phyloP scores from a whole-genome alignment of 345 rosid species.

The Raphanus raphanistrum region DNA sequence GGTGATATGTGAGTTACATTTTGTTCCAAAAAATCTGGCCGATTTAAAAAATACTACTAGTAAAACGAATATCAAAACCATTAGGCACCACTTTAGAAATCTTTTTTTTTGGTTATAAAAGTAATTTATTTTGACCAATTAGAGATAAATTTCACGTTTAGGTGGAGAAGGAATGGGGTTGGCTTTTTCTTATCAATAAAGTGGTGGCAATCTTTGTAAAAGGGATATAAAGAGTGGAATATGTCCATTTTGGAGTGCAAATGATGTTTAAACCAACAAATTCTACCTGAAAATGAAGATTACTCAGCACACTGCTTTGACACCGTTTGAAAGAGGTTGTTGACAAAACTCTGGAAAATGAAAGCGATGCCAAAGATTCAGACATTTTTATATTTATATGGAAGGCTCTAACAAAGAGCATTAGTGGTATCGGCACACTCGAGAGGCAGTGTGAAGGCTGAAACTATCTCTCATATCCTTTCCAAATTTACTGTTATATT shows the following conservation, averaged over 20 bases:
- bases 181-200: not conserved
- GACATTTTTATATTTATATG: no score
- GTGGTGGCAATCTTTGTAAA: not conserved
- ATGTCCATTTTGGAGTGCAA: not conserved
- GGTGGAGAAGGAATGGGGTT: not conserved
- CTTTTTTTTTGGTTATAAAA: not conserved
- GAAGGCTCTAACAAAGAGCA: no score
- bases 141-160: not conserved
- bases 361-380: no score
- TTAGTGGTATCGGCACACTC: no score
- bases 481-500: not conserved
- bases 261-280: not conserved
- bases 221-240: not conserved
- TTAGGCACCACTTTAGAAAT: not conserved
- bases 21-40: not conserved
- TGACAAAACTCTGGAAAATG: no score
- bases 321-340: no score
- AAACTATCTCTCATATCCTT: not conserved
- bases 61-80: not conserved
- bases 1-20: constrained; percentile 5
- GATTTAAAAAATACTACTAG: not conserved
- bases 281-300: no score
- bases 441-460: no score
- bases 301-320: no score
- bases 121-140: not conserved